phyloP scores from a whole-genome alignment of 805 yeast genomes.

The Saccharomycopsis sp. region DNA sequence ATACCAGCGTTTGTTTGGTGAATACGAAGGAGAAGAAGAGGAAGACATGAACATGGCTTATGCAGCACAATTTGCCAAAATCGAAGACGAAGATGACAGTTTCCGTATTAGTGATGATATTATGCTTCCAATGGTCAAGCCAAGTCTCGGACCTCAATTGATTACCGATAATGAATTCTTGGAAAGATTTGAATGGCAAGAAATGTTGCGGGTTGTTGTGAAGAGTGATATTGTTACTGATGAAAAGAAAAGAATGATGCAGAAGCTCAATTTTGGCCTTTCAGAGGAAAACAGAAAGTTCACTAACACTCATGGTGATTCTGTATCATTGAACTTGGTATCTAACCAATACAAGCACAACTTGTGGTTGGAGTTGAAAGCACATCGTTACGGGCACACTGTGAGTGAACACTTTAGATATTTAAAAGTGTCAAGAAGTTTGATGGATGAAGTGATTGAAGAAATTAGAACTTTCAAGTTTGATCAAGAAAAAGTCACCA shows the following conservation, averaged over 20 bases:
- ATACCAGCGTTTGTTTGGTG: slow-evolving; percentile 21
- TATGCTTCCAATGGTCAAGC: slow-evolving; percentile 21
- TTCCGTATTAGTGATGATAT: slow-evolving; percentile 39
- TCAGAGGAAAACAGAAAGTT: slow-evolving; percentile 13
- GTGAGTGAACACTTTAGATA: slow-evolving; percentile 69
- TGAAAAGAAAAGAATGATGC: slow-evolving; percentile 69
- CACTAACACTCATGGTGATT: slow-evolving; percentile 15
- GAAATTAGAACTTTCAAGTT: slow-evolving; percentile 54
- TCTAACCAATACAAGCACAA: slow-evolving; percentile 44
- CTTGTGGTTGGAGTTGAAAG: slow-evolving; percentile 80
- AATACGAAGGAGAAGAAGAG: slow-evolving; percentile 29
- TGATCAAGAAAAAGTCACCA: slow-evolving; percentile 4
- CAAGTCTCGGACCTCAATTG: slow-evolving; percentile 22
- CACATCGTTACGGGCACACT: slow-evolving; percentile 72
- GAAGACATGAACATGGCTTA: slow-evolving; percentile 22
- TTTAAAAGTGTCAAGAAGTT: slow-evolving; percentile 56
- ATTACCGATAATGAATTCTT: slow-evolving; percentile 34
- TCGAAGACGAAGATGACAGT: slow-evolving; percentile 31
- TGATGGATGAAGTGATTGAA: slow-evolving; percentile 64
- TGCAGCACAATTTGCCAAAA: slow-evolving; percentile 28
- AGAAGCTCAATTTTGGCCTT: slow-evolving; percentile 11
- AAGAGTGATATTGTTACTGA: slow-evolving; percentile 92
- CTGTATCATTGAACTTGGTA: background rate
- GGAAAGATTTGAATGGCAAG: slow-evolving; percentile 92
- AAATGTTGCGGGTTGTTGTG: slow-evolving; percentile 80